A percentile compares a stretch with the other conserved stretches of the same genome.
These are phyloP conservation scores for Ophiostoma tasmaniense DNA, from an alignment of 2,329 filamentous ascomycete genomes.

Conservation along the genomic window DNA sequence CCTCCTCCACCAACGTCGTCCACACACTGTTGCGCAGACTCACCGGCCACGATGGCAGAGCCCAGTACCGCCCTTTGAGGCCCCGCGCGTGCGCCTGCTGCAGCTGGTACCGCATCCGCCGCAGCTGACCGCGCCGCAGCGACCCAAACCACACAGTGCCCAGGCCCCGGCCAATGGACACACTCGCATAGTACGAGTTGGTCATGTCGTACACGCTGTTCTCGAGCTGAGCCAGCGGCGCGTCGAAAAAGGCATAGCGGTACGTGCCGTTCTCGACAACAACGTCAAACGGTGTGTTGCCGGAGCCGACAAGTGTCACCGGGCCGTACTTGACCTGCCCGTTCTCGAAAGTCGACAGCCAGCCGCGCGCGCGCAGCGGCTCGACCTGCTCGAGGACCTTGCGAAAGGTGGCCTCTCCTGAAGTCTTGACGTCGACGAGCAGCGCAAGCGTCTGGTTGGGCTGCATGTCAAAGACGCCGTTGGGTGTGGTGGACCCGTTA, in stretches of 20 bases:
- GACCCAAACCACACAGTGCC: conserved; percentile 40
- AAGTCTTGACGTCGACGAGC: conserved; percentile 62
- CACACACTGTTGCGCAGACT: conserved; percentile 51
- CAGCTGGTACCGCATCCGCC: conserved; percentile 38
- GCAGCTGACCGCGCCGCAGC: conserved; percentile 38
- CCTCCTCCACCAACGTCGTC: conserved; percentile 46
- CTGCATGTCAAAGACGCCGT: conserved; percentile 48
- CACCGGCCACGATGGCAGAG: conserved; percentile 51
- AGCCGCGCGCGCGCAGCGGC: conserved; percentile 50
- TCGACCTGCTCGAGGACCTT: conserved; percentile 47
- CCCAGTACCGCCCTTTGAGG: conserved; percentile 55
- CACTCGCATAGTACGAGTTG: conserved; percentile 61
- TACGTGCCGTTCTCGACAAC: conserved; percentile 44
- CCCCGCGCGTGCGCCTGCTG: conserved; percentile 43
- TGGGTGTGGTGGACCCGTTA: conserved; percentile 26
- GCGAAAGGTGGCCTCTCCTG: conserved; percentile 42
- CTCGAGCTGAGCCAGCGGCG: conserved; percentile 42
- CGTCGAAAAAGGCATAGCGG: conserved; percentile 59
- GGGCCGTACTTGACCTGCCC: conserved; percentile 44
- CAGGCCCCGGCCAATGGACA: conserved; percentile 45
- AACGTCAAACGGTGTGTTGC: conserved; percentile 51
- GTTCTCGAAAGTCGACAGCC: conserved; percentile 45
- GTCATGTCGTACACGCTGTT: conserved; percentile 34
- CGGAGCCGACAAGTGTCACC: conserved; percentile 61
- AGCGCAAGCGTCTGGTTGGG: conserved; percentile 49